Conservation (phyloP, 2,329 filamentous ascomycete species). For the Plenodomus tracheiphilus region DNA sequence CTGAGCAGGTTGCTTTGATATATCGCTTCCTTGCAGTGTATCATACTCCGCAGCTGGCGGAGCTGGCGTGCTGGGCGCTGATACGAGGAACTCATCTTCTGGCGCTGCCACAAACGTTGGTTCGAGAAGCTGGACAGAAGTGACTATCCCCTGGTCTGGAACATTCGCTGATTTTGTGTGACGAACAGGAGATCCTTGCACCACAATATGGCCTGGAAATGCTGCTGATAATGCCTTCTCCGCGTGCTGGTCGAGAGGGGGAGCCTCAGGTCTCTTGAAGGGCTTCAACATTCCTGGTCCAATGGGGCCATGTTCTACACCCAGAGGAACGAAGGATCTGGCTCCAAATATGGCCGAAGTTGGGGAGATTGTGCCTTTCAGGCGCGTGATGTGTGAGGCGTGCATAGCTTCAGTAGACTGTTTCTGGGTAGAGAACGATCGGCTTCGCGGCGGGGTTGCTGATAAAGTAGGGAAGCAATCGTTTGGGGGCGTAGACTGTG, state of each 20-base stretch:
- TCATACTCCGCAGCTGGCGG: conserved; percentile 1
- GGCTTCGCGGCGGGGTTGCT: conserved; percentile 5
- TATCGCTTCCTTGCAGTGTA: conserved; percentile 3
- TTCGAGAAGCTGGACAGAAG: neutral
- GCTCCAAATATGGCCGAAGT: conserved; percentile 37
- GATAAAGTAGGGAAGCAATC: neutral
- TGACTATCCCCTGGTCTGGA: too few species aligned
- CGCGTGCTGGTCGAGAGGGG: neutral
- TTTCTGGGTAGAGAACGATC: conserved; percentile 13
- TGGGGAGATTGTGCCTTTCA: conserved; percentile 38
- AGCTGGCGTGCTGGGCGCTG: neutral
- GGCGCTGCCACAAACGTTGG: neutral
- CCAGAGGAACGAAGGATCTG: conserved; percentile 32
- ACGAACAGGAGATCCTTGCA: neutral
- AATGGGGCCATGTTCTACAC: conserved; percentile 31
- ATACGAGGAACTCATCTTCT: conserved; percentile 7
- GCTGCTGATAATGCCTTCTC: neutral
- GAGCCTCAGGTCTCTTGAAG: conserved; percentile 14
- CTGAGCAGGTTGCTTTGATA: conserved; percentile 5
- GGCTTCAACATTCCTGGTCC: conserved; percentile 35
- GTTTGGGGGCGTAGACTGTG: neutral
- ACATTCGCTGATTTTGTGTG: neutral
- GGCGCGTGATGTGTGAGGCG: conserved; percentile 36
- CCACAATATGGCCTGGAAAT: neutral
- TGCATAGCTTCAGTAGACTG: conserved; percentile 23